Percentiles rank a stretch among this genome's conserved stretches.
These are phyloP conservation scores for Fusarium sp. DNA, from an alignment of 2,329 filamentous ascomycete genomes.

Conservation along the genomic window DNA sequence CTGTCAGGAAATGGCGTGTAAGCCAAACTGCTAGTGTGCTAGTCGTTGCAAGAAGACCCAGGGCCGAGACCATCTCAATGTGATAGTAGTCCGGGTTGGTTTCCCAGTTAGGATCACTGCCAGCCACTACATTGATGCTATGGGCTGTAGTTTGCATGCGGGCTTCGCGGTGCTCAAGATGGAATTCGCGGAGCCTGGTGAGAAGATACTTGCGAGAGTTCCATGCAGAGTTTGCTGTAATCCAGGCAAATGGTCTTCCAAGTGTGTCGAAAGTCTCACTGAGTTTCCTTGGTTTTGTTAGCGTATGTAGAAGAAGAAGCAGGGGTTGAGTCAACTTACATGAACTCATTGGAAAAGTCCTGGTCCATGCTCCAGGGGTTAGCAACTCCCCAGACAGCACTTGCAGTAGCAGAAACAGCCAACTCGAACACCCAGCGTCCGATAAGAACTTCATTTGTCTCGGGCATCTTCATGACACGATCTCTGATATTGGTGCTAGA, in stretches of 20 bases:
- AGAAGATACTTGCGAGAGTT: conserved; percentile 43
- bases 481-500: conserved; percentile 37
- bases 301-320: fast-evolving
- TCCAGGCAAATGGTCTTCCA: conserved; percentile 38
- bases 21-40: conserved; percentile 49
- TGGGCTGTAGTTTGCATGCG: conserved; percentile 43
- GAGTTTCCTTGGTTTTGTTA: conserved; percentile 39
- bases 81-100: conserved; percentile 48
- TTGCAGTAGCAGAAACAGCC: conserved; percentile 47
- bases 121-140: conserved; percentile 46
- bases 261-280: conserved; percentile 47
- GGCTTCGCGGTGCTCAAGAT: conserved; percentile 39
- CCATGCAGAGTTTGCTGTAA: conserved; percentile 45
- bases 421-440: conserved; percentile 46
- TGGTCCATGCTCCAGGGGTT: conserved; percentile 48
- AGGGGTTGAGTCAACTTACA: conserved; percentile 36
- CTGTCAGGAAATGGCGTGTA: conserved; percentile 42
- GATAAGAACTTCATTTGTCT: conserved; percentile 33
- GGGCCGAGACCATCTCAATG: conserved; percentile 48
- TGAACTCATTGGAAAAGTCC: conserved; percentile 47
- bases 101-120: conserved; percentile 46
- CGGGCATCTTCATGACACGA: conserved; percentile 35
- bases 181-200: conserved; percentile 41
- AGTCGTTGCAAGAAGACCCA: conserved; percentile 47
- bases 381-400: conserved; percentile 46